Percentiles rank a stretch among this genome's conserved stretches.
These are phyloP conservation scores for Diaporthe eres DNA, from an alignment of 2,329 filamentous ascomycete species.

Conservation along the genomic window DNA sequence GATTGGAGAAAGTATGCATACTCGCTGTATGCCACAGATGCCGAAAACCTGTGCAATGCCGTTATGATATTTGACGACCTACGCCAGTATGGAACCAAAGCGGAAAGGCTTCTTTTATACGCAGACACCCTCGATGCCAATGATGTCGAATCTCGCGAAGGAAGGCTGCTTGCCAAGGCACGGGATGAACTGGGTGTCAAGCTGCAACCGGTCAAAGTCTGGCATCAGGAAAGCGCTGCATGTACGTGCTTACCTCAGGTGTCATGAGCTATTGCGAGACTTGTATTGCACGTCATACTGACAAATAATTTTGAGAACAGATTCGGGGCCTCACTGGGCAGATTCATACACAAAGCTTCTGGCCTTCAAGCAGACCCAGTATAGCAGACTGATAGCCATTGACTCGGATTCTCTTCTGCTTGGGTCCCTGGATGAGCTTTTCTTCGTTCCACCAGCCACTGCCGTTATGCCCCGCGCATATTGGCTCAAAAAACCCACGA, in stretches of 20 bases:
- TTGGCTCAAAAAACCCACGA: slow-evolving; percentile 71
- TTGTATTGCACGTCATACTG: neutral
- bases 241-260: neutral
- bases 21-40: slow-evolving; percentile 27
- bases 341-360: slow-evolving; percentile 77
- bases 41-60: slow-evolving; percentile 28
- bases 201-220: slow-evolving; percentile 29
- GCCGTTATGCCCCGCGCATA: slow-evolving; percentile 81
- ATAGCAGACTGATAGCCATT: slow-evolving; percentile 63
- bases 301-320: neutral
- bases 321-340: slow-evolving; percentile 61
- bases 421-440: slow-evolving; percentile 78
- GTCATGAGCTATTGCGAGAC: neutral
- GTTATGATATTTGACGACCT: slow-evolving; percentile 31
- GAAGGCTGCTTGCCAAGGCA: slow-evolving; percentile 28
- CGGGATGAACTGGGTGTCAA: slow-evolving; percentile 32
- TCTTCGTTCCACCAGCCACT: slow-evolving; percentile 72
- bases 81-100: slow-evolving; percentile 21
- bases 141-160: neutral
- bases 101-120: slow-evolving; percentile 19
- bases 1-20: slow-evolving; percentile 29
- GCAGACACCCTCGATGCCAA: slow-evolving; percentile 9
- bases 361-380: slow-evolving; percentile 76
- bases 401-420: slow-evolving; percentile 76
- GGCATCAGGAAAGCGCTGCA: slow-evolving; percentile 24